Evolutionary conservation across 139 green algal genomes (phyloP), one percentile per base, ranked within the genome.

Genomic region (Zygnema cylindricum): DNA sequence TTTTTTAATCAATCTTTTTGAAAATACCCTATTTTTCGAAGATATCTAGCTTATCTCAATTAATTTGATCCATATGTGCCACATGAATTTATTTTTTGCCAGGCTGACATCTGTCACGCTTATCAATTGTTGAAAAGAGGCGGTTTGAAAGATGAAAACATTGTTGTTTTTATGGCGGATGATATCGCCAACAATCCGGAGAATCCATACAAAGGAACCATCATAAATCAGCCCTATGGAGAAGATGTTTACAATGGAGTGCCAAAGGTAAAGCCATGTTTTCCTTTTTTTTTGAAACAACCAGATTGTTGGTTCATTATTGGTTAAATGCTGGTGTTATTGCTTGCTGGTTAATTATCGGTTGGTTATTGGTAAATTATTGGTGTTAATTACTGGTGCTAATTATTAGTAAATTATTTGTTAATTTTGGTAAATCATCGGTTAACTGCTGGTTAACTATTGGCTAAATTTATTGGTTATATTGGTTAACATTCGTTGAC

Each of bases 161-260:
- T 95, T 39, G 92, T 97, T 1, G 96, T 98, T 93, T 95, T 98
- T 79, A 94, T 93, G 82, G 92, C 90, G n/a, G 95, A 99, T 76
- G 97, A 99, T 91, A 95, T 99, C 35, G 96, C 95, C 0, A 21
- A 93, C 75, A 92, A 95, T 55, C 41, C 82, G 0, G 38, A 91
- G 0, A 99, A 99, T 92, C 96, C 96, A 11, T 93, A 93, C 82
- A 95, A 93, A 0, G 95, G 96, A 25, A 91, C 95, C 81, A 90
- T 99, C 1, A 98, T 98, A 93, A 99, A 99, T 92, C n/a, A 77
- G 3, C 96, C 97, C 41, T 93, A 92, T 38, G 97, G 97, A 0
- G 76, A 77, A 0, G 94, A 99, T 77, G 95, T 99, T 30, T 98
- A 98, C 79, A 43, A 55, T 0, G 97, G 96, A 36, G 88, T 98